Percentiles rank a stretch among this genome's conserved stretches.
Evolutionary conservation across 768 basidiomycete species (phyloP).

Genomic region (Boletus coccyginus): DNA sequence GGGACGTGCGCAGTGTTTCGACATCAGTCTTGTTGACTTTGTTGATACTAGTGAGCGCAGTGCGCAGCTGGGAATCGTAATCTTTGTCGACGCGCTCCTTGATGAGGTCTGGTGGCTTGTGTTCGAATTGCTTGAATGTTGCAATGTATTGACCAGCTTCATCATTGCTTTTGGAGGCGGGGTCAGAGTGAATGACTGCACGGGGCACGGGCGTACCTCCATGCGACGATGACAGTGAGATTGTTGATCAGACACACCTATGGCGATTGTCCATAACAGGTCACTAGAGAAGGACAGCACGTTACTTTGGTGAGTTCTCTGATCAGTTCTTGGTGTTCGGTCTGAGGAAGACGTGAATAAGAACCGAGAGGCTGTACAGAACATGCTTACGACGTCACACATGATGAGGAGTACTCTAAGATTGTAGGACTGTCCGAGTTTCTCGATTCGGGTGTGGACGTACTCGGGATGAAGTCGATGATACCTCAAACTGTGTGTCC

Average conservation of each 20-base stretch:
- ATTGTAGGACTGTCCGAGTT: slow-evolving; percentile 76
- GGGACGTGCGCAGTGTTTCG: slow-evolving; percentile 85
- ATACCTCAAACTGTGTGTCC: slow-evolving; percentile 69
- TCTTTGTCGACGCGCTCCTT: slow-evolving; percentile 93
- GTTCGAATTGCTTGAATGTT: slow-evolving; percentile 91
- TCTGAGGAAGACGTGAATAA: slow-evolving; percentile 41
- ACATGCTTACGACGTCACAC: slow-evolving; percentile 81
- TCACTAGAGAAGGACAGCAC: slow-evolving; percentile 6
- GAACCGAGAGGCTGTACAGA: neutral
- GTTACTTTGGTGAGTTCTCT: slow-evolving; percentile 86
- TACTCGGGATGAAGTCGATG: slow-evolving; percentile 98
- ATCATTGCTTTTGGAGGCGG: slow-evolving; percentile 54
- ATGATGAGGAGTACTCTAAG: slow-evolving; percentile 84
- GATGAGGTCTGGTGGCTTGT: slow-evolving; percentile 89
- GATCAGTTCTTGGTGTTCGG: slow-evolving; percentile 88
- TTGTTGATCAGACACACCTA: slow-evolving; percentile 89
- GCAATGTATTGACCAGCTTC: slow-evolving; percentile 92
- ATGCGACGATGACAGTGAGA: slow-evolving; percentile 88
- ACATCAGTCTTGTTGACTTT: slow-evolving; percentile 99
- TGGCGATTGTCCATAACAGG: neutral
- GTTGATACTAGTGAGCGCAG: slow-evolving; percentile 81
- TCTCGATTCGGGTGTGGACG: slow-evolving; percentile 86
- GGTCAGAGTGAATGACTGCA: slow-evolving; percentile 1
- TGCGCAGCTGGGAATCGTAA: slow-evolving; percentile 76
- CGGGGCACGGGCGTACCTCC: slow-evolving; percentile 57